These are phyloP conservation scores for Glycine latifolia DNA, from an alignment of 306 rosid genomes.

Conservation along the genomic window DNA sequence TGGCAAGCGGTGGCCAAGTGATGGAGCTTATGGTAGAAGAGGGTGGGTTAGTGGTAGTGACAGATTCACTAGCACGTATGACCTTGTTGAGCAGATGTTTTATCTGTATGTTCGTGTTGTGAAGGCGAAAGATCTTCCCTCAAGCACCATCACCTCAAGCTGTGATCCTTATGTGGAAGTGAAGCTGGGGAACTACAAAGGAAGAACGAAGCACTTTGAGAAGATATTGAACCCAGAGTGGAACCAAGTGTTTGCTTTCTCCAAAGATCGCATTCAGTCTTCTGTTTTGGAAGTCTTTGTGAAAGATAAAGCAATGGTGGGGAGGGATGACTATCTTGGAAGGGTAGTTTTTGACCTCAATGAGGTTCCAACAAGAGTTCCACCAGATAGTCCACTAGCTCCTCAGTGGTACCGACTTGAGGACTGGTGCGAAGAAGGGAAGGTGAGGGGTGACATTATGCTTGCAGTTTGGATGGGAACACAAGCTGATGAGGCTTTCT, in stretches of 20 bases:
- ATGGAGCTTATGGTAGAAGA: conserved; percentile 53
- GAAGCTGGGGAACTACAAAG: conserved; percentile 84
- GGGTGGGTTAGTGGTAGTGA: conserved; percentile 70
- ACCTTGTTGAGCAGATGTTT: conserved; percentile 84
- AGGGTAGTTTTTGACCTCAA: conserved; percentile 76
- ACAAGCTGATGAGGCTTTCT: conserved; percentile 89
- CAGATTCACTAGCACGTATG: conserved; percentile 66
- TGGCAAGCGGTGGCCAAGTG: conserved; percentile 65
- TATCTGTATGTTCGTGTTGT: conserved; percentile 76
- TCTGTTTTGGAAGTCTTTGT: conserved; percentile 77
- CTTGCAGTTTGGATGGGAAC: conserved; percentile 94
- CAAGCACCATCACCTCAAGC: conserved; percentile 68
- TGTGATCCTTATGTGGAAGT: conserved; percentile 88
- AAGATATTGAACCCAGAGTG: conserved; percentile 79
- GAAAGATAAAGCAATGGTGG: conserved; percentile 82
- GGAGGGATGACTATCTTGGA: conserved; percentile 84
- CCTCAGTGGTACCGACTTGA: conserved; percentile 87
- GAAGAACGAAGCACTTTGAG: conserved; percentile 79
- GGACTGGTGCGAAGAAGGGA: conserved; percentile 67
- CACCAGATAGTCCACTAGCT: conserved; percentile 88
- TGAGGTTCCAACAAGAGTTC: conserved; percentile 88
- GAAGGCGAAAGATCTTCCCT: conserved; percentile 81
- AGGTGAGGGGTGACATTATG: conserved; percentile 80
- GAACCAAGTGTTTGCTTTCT: conserved; percentile 89
- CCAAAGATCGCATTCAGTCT: conserved; percentile 80